Percentiles rank a stretch among this genome's conserved stretches.
These are phyloP conservation scores for Lojkania enalia DNA, from an alignment of 2,329 filamentous ascomycete genomes.

Conservation along the genomic window DNA sequence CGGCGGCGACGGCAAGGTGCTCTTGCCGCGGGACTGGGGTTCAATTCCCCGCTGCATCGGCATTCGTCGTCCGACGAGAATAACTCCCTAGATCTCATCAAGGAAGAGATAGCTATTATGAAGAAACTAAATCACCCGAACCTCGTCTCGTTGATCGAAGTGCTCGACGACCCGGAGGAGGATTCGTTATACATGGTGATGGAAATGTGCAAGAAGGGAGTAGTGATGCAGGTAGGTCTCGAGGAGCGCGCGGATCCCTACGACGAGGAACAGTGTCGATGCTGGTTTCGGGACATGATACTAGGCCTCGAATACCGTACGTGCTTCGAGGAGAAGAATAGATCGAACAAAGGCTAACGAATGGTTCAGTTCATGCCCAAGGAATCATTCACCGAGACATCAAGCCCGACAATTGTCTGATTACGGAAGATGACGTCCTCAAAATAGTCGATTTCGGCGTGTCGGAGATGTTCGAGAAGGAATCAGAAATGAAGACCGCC, in stretches of 20 bases:
- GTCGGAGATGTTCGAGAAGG: constrained; percentile 95
- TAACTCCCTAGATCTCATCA: constrained; percentile 81
- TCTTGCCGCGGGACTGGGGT: constrained; percentile 56
- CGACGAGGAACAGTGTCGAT: constrained; percentile 76
- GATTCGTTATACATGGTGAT: constrained; percentile 98
- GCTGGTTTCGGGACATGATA: constrained; percentile 94
- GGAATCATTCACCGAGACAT: constrained; percentile 96
- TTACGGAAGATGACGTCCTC: constrained; percentile 88
- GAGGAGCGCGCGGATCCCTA: constrained; percentile 82
- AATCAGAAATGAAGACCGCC: constrained; percentile 81
- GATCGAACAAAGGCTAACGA: constrained; percentile 17
- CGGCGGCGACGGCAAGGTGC: constrained; percentile 57
- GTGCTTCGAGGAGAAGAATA: constrained; percentile 36
- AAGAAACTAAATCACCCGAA: constrained; percentile 97
- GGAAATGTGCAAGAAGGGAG: constrained; percentile 98
- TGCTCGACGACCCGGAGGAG: constrained; percentile 91
- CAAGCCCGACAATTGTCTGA: constrained; percentile 92
- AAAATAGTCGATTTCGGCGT: constrained; percentile 99
- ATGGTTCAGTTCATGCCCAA: constrained; percentile 76
- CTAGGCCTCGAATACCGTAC: constrained; percentile 89
- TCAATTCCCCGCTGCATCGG: constrained; percentile 66
- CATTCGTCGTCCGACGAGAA: constrained; percentile 62
- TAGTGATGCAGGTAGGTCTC: constrained; percentile 94
- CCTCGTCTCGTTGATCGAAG: constrained; percentile 89
- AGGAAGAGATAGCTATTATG: constrained; percentile 98